These are phyloP conservation scores for Beauveria sp. DNA, from an alignment of 2,329 filamentous ascomycete genomes.

Conservation along the genomic window DNA sequence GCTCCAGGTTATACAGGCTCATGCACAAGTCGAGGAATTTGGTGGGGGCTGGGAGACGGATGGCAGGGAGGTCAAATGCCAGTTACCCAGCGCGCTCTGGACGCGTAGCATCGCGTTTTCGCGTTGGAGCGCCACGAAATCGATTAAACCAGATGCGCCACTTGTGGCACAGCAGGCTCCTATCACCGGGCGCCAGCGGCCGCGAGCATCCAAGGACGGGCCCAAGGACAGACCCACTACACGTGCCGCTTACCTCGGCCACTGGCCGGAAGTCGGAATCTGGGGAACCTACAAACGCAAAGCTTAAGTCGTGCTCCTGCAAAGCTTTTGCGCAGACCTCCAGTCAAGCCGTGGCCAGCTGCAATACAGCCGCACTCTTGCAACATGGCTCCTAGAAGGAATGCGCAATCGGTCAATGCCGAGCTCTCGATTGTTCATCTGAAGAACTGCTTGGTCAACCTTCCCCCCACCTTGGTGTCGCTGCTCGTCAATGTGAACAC, in stretches of 20 bases:
- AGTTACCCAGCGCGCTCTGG: conserved; percentile 9
- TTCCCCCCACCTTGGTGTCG: conserved; percentile 76
- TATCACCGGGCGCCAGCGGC: background rate
- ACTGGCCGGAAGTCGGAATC: conserved; percentile 14
- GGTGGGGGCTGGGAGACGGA: conserved; percentile 20
- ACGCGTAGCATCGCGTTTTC: conserved; percentile 30
- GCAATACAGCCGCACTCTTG: conserved; percentile 1
- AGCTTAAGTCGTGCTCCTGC: background rate
- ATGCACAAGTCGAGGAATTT: conserved; percentile 1
- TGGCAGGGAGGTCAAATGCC: conserved; percentile 18
- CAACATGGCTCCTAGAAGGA: conserved; percentile 43
- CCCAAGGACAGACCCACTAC: conserved; percentile 19
- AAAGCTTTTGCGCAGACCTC: conserved; percentile 1
- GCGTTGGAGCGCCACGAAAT: conserved; percentile 20
- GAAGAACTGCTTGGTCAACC: conserved; percentile 91
- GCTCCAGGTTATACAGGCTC: conserved; percentile 4
- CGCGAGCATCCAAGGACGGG: conserved; percentile 8
- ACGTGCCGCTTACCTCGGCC: conserved; percentile 30
- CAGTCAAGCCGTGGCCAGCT: background rate
- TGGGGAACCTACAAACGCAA: background rate
- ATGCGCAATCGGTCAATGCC: conserved; percentile 59
- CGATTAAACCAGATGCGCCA: conserved; percentile 19
- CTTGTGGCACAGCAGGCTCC: conserved; percentile 11
- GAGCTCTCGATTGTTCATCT: conserved; percentile 81
- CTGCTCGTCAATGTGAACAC: conserved; percentile 85